Base-by-base conservation (phyloP, 2,329 filamentous ascomycete species). In the Talaromyces sp. region DNA sequence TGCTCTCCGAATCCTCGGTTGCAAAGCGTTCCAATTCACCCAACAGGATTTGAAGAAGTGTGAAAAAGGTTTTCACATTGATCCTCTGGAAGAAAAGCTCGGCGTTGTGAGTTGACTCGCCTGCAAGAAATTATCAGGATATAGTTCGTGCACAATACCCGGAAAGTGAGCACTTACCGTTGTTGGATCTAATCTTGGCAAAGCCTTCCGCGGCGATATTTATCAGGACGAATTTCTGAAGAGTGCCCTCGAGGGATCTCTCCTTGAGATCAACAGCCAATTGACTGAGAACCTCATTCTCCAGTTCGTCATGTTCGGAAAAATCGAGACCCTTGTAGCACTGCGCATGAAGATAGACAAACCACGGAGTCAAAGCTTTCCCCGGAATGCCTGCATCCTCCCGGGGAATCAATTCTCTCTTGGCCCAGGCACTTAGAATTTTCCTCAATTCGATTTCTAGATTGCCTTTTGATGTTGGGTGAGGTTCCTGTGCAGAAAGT, bases 161-260 rank as follows among this genome's bases (percentile, higher is more conserved):
- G 43, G 14, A 26, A 3, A 35, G 29, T 19, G 11, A 41, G 13
- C 17, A n/a, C 63, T 64, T 46, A 86, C 87, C 77, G 71, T 81
- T 78, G 71, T 81, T 78, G 63, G 87, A 81, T 66, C 83, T 84
- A 26, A 84, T 77, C 31, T 81, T 81, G 50, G 91, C 88, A 69
- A 90, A 83, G 65, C 88, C 84, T 72, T 95, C 91, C 7, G 93
- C 91, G 6, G 91, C 87, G 63, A 98, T 89, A 68, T 96, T 98
- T 66, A 93, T 86, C 51, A 97, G 79, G 6, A 90, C 84, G 74
- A 97, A 89, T 71, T 92, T 95, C 64, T 90, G 83, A 29, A 97
- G 73, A 13, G 85, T 82, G 13, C 82, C 81, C 51, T 87, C 84
- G 55, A 89, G 81, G 1, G 84, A 82, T 10, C 86, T 82, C 63